These are phyloP conservation scores for Pythium graminicola DNA, from an alignment of 352 stramenopile species.

Conservation along the genomic window DNA sequence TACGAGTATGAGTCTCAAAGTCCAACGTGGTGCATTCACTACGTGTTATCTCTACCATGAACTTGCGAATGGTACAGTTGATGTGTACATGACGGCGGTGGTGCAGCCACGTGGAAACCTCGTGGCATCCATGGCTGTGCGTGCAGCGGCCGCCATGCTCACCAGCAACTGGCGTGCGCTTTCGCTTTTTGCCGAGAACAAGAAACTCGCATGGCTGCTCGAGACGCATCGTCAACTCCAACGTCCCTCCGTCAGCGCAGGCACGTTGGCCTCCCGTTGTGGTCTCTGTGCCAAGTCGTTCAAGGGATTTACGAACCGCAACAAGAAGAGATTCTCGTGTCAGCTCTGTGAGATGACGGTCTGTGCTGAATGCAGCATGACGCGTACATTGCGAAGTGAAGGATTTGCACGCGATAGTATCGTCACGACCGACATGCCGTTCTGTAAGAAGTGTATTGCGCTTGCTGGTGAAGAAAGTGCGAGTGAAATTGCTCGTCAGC, in stretches of 20 bases:
- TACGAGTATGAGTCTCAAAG: neutral
- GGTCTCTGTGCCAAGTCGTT: slow-evolving; percentile 24
- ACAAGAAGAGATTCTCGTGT: slow-evolving; percentile 15
- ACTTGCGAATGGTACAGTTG: slow-evolving; percentile 12
- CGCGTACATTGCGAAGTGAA: slow-evolving; percentile 18
- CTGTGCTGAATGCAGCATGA: slow-evolving; percentile 19
- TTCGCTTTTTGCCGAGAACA: slow-evolving; percentile 22
- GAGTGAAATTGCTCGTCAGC: slow-evolving; percentile 50
- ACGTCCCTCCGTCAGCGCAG: neutral
- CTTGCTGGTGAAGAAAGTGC: slow-evolving; percentile 47
- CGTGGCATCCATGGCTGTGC: slow-evolving; percentile 8
- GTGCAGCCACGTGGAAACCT: slow-evolving; percentile 21
- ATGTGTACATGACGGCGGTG: slow-evolving; percentile 25
- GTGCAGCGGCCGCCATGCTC: slow-evolving; percentile 11
- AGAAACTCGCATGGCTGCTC: slow-evolving; percentile 27
- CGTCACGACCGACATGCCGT: slow-evolving; percentile 41
- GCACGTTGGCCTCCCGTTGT: slow-evolving; percentile 10
- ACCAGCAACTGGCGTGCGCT: slow-evolving; percentile 15
- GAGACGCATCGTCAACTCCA: slow-evolving; percentile 26
- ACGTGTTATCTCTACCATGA: slow-evolving; percentile 25
- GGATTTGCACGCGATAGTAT: slow-evolving; percentile 12
- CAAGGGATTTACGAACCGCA: slow-evolving; percentile 11
- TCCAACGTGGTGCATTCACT: slow-evolving; percentile 20
- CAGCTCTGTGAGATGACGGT: slow-evolving; percentile 21
- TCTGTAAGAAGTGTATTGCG: slow-evolving; percentile 61